phyloP scores from a whole-genome alignment of 306 rosid genomes.

The Begonia loranthoides region DNA sequence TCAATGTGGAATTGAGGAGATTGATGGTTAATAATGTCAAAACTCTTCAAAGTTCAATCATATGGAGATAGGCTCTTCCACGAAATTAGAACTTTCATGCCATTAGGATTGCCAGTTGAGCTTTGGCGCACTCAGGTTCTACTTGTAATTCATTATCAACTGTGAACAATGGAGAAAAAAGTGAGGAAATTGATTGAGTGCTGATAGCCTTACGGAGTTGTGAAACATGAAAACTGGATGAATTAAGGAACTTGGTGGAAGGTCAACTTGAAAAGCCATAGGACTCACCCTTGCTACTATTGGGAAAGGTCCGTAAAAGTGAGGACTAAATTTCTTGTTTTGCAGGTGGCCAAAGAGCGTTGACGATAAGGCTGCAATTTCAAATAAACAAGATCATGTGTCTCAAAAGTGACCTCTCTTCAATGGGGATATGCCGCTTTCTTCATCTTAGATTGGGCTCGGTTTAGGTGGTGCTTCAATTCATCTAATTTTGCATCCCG shows the following conservation, averaged over 20 bases:
- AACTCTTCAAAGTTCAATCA: not conserved
- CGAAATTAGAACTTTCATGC: not conserved
- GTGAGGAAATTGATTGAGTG: not conserved
- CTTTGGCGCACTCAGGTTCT: not conserved
- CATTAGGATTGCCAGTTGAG: not conserved
- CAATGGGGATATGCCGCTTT: not conserved
- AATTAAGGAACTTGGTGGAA: not conserved
- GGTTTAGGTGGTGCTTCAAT: not conserved
- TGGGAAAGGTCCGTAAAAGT: too few species aligned
- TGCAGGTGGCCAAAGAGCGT: not conserved
- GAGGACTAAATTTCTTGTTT: too few species aligned
- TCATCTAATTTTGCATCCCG: not conserved
- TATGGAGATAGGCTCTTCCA: not conserved
- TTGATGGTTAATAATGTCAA: not conserved
- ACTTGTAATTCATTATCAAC: not conserved
- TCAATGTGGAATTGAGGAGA: not conserved
- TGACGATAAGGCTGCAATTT: not conserved
- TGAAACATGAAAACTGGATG: not conserved
- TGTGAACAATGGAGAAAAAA: not conserved
- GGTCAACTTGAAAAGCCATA: not conserved
- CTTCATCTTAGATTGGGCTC: not conserved
- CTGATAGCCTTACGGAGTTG: not conserved
- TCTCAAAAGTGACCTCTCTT: not conserved
- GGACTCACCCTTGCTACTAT: not conserved
- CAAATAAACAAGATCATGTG: too few species aligned